A percentile compares a stretch with the other conserved stretches of the same genome.
phyloP scores from a whole-genome alignment of 257 asterid genomes.

The Gentiana straminea region DNA sequence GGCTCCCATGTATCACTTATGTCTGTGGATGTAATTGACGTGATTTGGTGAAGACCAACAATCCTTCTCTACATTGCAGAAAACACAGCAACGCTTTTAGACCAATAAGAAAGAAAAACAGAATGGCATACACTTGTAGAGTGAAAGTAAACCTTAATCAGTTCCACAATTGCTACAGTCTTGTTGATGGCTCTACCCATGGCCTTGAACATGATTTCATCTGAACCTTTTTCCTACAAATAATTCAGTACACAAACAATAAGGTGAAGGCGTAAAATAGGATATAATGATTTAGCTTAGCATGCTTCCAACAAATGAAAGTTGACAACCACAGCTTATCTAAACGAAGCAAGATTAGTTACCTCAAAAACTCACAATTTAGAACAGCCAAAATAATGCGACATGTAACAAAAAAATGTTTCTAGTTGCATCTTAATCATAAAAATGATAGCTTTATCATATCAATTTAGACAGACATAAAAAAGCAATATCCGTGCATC shows the following conservation, averaged over 20 bases:
- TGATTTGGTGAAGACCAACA: conserved; percentile 90
- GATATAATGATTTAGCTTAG: too few relatives aligned
- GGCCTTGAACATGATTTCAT: conserved; percentile 55
- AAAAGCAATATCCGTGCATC: too few relatives aligned
- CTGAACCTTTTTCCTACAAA: conserved; percentile 52
- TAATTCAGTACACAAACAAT: background rate
- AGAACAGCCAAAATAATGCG: too few relatives aligned
- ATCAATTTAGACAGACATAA: too few relatives aligned
- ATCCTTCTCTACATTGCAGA: conserved; percentile 60
- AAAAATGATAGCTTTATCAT: too few relatives aligned
- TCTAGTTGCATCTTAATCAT: too few relatives aligned
- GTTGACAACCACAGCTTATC: too few relatives aligned
- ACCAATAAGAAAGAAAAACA: conserved; percentile 3
- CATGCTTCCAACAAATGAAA: too few relatives aligned
- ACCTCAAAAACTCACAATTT: too few relatives aligned
- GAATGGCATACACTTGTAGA: background rate
- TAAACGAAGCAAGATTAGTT: too few relatives aligned
- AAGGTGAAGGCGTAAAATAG: background rate
- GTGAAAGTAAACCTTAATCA: conserved; percentile 39
- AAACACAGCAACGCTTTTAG: conserved; percentile 11
- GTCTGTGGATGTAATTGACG: conserved; percentile 75
- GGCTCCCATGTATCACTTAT: conserved; percentile 98
- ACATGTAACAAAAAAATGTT: too few relatives aligned
- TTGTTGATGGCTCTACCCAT: conserved; percentile 79
- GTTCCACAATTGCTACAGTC: conserved; percentile 53